phyloP scores from a whole-genome alignment of 225 moss, liverwort and hornwort genomes.

The Polytrichum formosum region DNA sequence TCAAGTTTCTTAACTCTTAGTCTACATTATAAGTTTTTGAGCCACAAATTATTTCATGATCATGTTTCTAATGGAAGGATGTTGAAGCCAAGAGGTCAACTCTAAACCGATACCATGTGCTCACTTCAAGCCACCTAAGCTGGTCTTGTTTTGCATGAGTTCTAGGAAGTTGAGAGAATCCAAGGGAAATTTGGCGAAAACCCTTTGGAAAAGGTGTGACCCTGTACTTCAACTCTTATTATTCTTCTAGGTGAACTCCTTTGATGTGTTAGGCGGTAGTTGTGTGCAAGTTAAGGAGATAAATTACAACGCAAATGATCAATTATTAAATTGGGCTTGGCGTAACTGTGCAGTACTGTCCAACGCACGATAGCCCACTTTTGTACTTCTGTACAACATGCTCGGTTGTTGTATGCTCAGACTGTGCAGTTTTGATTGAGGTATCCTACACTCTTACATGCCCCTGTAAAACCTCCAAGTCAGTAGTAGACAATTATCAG shows the following conservation, averaged over 20 bases:
- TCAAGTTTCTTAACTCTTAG: not conserved
- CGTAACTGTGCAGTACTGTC: slow-evolving; percentile 58
- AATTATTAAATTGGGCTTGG: slow-evolving; percentile 20
- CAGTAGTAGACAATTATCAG: no score
- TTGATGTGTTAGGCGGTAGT: no score
- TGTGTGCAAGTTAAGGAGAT: no score
- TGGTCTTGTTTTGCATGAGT: slow-evolving; percentile 2
- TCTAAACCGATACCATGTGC: not conserved
- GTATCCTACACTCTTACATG: slow-evolving; percentile 8
- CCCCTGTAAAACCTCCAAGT: no score
- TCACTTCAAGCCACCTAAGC: not conserved
- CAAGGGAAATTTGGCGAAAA: slow-evolving; percentile 59
- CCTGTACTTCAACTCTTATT: not conserved
- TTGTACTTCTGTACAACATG: slow-evolving; percentile 71
- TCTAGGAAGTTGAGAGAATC: slow-evolving; percentile 68
- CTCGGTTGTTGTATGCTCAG: slow-evolving; percentile 64
- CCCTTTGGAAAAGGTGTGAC: slow-evolving; percentile 59
- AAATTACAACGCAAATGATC: no score
- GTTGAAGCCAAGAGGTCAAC: not conserved
- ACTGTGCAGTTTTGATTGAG: slow-evolving; percentile 65
- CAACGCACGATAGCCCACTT: slow-evolving; percentile 63
- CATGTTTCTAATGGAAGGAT: not conserved
- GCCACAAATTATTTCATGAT: not conserved
- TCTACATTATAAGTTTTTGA: not conserved
- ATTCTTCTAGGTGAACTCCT: no score